phyloP scores from a whole-genome alignment of 192 early-diverging fungal species.

The Phlyctochytrium bullatum region DNA sequence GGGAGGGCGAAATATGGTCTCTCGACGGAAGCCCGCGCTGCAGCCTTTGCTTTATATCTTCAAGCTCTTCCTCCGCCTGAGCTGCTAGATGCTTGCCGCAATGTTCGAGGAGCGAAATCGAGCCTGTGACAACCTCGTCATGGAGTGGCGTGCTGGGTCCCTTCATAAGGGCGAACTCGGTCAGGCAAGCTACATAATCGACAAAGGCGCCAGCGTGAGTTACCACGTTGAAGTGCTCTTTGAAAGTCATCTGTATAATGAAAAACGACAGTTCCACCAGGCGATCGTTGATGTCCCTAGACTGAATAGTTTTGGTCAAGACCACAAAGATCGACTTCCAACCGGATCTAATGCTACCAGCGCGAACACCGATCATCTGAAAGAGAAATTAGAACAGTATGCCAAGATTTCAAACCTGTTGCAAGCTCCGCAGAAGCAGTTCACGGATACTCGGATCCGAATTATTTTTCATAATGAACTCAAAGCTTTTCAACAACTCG shows the following conservation, averaged over 20 bases:
- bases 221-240: constrained; percentile 65
- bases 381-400: constrained; percentile 38
- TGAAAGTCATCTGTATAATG: constrained; percentile 58
- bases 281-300: constrained; percentile 60
- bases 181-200: constrained; percentile 48
- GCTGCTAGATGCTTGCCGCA: constrained; percentile 42
- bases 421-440: constrained; percentile 42
- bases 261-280: constrained; percentile 77
- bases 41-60: constrained; percentile 8
- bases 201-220: constrained; percentile 52
- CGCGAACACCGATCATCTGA: constrained; percentile 68
- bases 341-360: constrained; percentile 77
- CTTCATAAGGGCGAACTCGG: constrained; percentile 47
- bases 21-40: not conserved
- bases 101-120: constrained; percentile 46
- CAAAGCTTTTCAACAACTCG: constrained; percentile 90
- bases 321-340: constrained; percentile 56
- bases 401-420: constrained; percentile 30
- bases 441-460: constrained; percentile 73
- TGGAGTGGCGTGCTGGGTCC: constrained; percentile 18
- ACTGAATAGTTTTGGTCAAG: constrained; percentile 71
- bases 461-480: constrained; percentile 75
- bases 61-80: constrained; percentile 28
- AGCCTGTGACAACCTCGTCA: constrained; percentile 49
- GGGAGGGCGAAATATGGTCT: not conserved